phyloP scores from a whole-genome alignment of 768 basidiomycete genomes.

The Boletus edulis region DNA sequence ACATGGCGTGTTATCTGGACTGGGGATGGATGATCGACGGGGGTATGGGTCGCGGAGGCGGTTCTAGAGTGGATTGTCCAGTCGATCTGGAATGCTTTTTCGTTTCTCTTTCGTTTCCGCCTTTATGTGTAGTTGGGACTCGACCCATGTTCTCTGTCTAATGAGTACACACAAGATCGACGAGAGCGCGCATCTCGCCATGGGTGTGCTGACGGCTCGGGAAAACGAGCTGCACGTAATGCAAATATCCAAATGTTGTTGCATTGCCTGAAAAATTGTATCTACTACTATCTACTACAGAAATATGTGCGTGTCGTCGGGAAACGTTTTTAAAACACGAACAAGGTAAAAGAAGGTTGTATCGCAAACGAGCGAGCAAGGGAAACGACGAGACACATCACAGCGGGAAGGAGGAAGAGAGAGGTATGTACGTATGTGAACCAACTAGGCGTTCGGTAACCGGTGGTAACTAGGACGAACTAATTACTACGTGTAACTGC shows the following conservation, averaged over 20 bases:
- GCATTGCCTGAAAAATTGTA: conserved; percentile 29
- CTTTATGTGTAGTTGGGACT: not conserved
- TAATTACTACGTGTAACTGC: conserved; percentile 33
- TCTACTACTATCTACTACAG: conserved; percentile 40
- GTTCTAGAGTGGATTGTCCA: conserved; percentile 9
- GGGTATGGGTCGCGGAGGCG: conserved; percentile 29
- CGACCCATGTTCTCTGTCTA: too few relatives aligned
- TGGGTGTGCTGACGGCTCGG: too few relatives aligned
- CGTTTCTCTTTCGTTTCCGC: not conserved
- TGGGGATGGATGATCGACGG: conserved; percentile 17
- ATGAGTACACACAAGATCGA: too few relatives aligned
- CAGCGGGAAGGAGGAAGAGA: not conserved
- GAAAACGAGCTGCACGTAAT: not conserved
- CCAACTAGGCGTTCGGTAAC: conserved; percentile 38
- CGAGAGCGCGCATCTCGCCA: too few relatives aligned
- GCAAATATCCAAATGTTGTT: conserved; percentile 20
- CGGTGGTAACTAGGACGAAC: conserved; percentile 23
- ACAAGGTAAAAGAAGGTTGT: not conserved
- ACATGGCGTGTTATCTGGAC: conserved; percentile 21
- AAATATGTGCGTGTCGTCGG: conserved; percentile 17
- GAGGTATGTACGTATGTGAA: conserved; percentile 16
- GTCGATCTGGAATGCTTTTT: too few relatives aligned
- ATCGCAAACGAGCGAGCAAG: not conserved
- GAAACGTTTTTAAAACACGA: not conserved
- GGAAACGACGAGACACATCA: too few relatives aligned